A percentile compares a stretch with the other conserved stretches of the same genome.
These are phyloP conservation scores for Acorus gramineus DNA, from an alignment of 106 monocot genomes.

Conservation along the genomic window DNA sequence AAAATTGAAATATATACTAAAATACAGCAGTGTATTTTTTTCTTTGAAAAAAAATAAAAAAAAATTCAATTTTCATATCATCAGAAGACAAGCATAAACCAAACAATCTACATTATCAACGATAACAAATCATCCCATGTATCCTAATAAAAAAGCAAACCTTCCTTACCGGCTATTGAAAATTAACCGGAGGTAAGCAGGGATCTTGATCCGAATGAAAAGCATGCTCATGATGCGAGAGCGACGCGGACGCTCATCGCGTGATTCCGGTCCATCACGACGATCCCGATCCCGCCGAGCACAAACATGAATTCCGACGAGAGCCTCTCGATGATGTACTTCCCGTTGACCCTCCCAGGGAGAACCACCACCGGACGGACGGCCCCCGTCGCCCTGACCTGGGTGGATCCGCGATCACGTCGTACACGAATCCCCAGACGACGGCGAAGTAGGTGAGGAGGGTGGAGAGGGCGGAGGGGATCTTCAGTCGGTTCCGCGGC, in stretches of 20 bases:
- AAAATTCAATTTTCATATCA: no score
- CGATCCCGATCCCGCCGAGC: conserved; percentile 72
- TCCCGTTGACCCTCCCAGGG: conserved; percentile 79
- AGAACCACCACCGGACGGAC: conserved; percentile 85
- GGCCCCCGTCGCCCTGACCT: conserved; percentile 54
- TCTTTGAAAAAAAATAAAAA: no score
- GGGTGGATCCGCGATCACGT: conserved; percentile 90
- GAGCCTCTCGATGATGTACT: conserved; percentile 96
- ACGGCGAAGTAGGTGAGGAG: conserved; percentile 90
- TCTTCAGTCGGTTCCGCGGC: conserved; percentile 64
- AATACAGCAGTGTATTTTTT: no score
- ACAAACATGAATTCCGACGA: conserved; percentile 98
- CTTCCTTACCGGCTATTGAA: no score
- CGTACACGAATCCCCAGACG: conserved; percentile 87
- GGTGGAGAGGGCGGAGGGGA: conserved; percentile 42
- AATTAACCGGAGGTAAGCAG: conserved; percentile 55
- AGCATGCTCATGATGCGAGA: conserved; percentile 91
- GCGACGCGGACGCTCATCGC: no score
- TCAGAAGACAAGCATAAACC: no score
- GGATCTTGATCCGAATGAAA: conserved; percentile 92
- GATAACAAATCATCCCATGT: no score
- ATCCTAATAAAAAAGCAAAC: no score
- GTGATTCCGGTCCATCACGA: conserved; percentile 54
- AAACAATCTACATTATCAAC: no score
- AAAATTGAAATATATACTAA: no score